phyloP scores from a whole-genome alignment of 1,284 basidiomycete genomes.

The Pyrrhoderma noxium region DNA sequence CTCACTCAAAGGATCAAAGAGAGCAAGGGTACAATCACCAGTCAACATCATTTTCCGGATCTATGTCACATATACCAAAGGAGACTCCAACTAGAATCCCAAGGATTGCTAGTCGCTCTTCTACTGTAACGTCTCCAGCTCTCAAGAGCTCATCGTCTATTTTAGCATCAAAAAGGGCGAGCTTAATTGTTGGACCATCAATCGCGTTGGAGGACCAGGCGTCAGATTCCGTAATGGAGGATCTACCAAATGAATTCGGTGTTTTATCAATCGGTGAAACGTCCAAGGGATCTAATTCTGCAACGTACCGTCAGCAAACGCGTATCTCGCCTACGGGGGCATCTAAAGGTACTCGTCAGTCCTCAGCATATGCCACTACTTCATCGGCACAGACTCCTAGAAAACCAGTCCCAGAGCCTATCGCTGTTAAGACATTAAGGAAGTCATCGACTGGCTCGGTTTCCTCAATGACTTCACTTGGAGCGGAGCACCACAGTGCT shows the following conservation, averaged over 20 bases:
- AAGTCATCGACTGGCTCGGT: slow-evolving; percentile 76
- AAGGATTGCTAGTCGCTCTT: slow-evolving; percentile 76
- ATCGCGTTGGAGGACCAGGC: slow-evolving; percentile 45
- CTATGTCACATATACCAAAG: slow-evolving; percentile 38
- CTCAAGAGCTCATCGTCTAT: slow-evolving; percentile 43
- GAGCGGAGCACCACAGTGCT: slow-evolving; percentile 24
- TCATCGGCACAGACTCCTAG: slow-evolving; percentile 43
- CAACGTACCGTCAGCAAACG: slow-evolving; percentile 38
- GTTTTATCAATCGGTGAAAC: slow-evolving; percentile 54
- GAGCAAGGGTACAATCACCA: slow-evolving; percentile 43
- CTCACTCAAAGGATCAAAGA: slow-evolving; percentile 40
- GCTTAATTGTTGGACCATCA: slow-evolving; percentile 43
- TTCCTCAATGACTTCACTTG: slow-evolving; percentile 50
- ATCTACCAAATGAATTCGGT: slow-evolving; percentile 68
- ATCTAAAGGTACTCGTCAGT: slow-evolving; percentile 23
- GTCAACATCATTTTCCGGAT: slow-evolving; percentile 41
- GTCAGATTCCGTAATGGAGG: slow-evolving; percentile 46
- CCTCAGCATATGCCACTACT: slow-evolving; percentile 53
- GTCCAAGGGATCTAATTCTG: slow-evolving; percentile 32
- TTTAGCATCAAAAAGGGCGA: slow-evolving; percentile 51
- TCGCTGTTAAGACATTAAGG: slow-evolving; percentile 65
- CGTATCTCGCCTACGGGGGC: slow-evolving; percentile 52
- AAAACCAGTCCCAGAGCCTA: slow-evolving; percentile 66
- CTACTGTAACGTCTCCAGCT: slow-evolving; percentile 59
- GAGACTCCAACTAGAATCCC: slow-evolving; percentile 93